phyloP scores from a whole-genome alignment of 2,329 filamentous ascomycete genomes.

The Rhynchosporium secalis region DNA sequence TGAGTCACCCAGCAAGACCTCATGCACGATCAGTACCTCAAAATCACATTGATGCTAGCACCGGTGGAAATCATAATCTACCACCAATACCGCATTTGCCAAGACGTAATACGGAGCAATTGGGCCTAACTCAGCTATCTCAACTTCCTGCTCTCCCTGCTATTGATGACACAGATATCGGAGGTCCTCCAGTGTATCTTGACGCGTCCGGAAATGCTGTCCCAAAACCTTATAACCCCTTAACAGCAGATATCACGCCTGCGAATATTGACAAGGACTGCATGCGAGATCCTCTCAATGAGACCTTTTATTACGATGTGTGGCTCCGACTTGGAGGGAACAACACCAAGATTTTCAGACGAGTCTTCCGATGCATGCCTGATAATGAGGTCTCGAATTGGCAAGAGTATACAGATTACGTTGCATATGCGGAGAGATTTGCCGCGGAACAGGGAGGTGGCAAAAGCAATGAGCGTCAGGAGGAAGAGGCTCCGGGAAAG shows the following conservation, averaged over 20 bases:
- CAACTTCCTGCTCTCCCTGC: slow-evolving; percentile 70
- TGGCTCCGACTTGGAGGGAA: slow-evolving; percentile 89
- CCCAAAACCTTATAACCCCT: slow-evolving; percentile 49
- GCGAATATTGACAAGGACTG: slow-evolving; percentile 83
- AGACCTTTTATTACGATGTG: slow-evolving; percentile 80
- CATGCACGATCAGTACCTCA: slow-evolving; percentile 38
- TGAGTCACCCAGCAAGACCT: slow-evolving; percentile 52
- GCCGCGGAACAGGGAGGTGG: slow-evolving; percentile 44
- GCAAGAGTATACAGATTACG: slow-evolving; percentile 68
- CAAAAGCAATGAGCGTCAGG: slow-evolving; percentile 38
- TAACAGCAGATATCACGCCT: slow-evolving; percentile 67
- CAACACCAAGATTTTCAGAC: slow-evolving; percentile 91
- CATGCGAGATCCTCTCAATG: slow-evolving; percentile 86
- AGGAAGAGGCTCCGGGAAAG: slow-evolving; percentile 36
- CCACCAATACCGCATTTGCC: slow-evolving; percentile 60
- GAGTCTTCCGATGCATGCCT: slow-evolving; percentile 95
- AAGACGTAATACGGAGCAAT: slow-evolving; percentile 63
- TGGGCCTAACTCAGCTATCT: slow-evolving; percentile 67
- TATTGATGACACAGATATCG: slow-evolving; percentile 79
- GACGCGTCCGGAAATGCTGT: slow-evolving; percentile 54
- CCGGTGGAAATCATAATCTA: slow-evolving; percentile 49
- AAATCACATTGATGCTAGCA: slow-evolving; percentile 27
- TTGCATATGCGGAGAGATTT: slow-evolving; percentile 76
- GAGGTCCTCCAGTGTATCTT: slow-evolving; percentile 64
- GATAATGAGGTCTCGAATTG: slow-evolving; percentile 92